A percentile compares a stretch with the other conserved stretches of the same genome.
Conservation (phyloP, 2,329 filamentous ascomycete genomes). For the Aspergillus japonicus region DNA sequence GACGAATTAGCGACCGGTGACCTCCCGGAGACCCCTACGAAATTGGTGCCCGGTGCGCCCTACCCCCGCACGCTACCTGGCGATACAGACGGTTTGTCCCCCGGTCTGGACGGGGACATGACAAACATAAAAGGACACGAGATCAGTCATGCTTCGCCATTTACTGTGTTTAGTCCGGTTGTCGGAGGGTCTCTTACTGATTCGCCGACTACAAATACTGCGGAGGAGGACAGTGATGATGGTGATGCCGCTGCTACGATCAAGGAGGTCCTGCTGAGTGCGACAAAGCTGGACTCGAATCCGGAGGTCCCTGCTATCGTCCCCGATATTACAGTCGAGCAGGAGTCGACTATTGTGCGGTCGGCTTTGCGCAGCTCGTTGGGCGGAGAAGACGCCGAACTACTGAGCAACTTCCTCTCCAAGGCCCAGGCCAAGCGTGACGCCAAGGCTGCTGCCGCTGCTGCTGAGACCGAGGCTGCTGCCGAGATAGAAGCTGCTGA, state of each 20-base stretch:
- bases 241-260: constrained; percentile 11
- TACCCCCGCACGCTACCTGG: constrained; percentile 25
- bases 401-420: constrained; percentile 43
- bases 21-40: constrained; percentile 10
- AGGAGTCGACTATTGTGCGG: constrained; percentile 35
- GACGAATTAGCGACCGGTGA: constrained; percentile 20
- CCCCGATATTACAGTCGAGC: constrained; percentile 29
- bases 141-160: neutral
- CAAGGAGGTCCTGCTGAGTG: constrained; percentile 12
- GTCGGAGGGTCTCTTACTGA: neutral
- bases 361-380: constrained; percentile 39
- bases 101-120: constrained; percentile 7
- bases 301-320: constrained; percentile 15
- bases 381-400: constrained; percentile 39
- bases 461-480: too few relatives aligned
- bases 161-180: neutral
- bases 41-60: constrained; percentile 14
- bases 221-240: constrained; percentile 5
- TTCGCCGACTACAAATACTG: neutral
- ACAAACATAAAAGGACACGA: constrained; percentile 18
- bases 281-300: constrained; percentile 1
- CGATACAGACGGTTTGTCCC: constrained; percentile 7
- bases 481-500: constrained; percentile 8
- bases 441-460: constrained; percentile 30
- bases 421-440: constrained; percentile 43